Base-by-base conservation (phyloP, 371 early-diverging fungal genomes). In the Globomyces sp. region DNA sequence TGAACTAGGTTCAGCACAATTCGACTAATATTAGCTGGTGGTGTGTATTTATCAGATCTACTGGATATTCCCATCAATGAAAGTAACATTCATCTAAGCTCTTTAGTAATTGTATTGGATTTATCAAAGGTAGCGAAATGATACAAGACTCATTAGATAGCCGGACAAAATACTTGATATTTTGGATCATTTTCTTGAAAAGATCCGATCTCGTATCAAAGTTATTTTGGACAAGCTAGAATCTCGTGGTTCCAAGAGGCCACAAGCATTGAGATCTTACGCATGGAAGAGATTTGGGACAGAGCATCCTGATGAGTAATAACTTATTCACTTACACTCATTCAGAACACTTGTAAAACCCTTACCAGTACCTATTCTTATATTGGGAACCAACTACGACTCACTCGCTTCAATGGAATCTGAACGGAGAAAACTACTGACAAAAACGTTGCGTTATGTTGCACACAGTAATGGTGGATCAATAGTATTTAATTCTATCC, bases 381-480 rank as follows among this genome's bases (percentile, higher is more conserved):
- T 83, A 11, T 66, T 80, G 11, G 79, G 80, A 8, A 72, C 74
- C 8, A 77, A 78, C 48, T 79, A 69, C 42, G 84, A 83, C 62
- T 47, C 66, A 6, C 76, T 81, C 57, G 57, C 70, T n/a, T 71
- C 74, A 44, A 41, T 75, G 36, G 80, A 81, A 45, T 74, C 83
- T 2, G 81, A 80, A 43, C 67, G 50, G 52, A 66, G 74, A 41
- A 81, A 78, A 57, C 47, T 72, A 6, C n/a, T 81, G 8, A 61
- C 62, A 11, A 75, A 73, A 53, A 57, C 67, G 8, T 57, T 83
- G n/a, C 67, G 83, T 39, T 74, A 72, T 52, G 42, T 75, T 11
- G 81, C 80, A 0, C 83, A 83, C 64, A 55, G 65, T n/a, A 47
- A 78, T 64, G 81, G 81, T 34, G 83, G 78, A 1, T 68, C 77